Evolutionary conservation across 2,329 filamentous ascomycete species (phyloP), one percentile per base, ranked within the genome.

Genomic region (Talaromyces marneffei): DNA sequence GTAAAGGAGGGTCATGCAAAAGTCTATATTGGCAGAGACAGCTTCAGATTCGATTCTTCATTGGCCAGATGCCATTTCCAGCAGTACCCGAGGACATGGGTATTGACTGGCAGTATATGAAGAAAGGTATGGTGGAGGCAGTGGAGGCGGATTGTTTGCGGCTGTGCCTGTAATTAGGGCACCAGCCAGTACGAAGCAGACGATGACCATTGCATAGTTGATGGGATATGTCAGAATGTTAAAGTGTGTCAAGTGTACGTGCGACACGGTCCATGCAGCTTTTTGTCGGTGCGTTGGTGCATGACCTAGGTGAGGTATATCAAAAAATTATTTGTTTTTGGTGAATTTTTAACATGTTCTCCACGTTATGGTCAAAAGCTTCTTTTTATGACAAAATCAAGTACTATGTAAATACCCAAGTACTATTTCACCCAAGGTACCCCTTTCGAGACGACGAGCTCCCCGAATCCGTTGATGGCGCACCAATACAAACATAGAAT

Each of bases 401-500:
- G n/a, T n/a, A n/a, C n/a, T n/a, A n/a, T n/a, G n/a, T n/a, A n/a
- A n/a, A n/a, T n/a, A n/a, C n/a, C n/a, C n/a, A n/a, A n/a, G 5
- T 27, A 46, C 14, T 27, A 12, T 7, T n/a, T 48, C 14, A 48
- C 7, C 44, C 14, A 4, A 48, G 44, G 44, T 27, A 48, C 25
- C 16, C 27, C 8, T 29, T 48, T n/a, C 44, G 40, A 44, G 40
- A 23, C 12, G 25, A 44, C 18, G 20, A 2, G 20, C 14, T 20
- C 40, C 6, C 27, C 5, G 23, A 29, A 8, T 16, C 16, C 44
- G 23, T 27, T 23, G 23, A 16, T 5, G 42, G 7, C 14, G 27
- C 27, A 18, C 16, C 27, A 12, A 64, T 48, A 56, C 60, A 66
- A 29, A 66, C 58, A 58, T 61, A 62, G 33, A 63, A 65, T n/a